Base-by-base conservation (phyloP, 176 grass and related monocot species). In the Thalia dealbata region DNA sequence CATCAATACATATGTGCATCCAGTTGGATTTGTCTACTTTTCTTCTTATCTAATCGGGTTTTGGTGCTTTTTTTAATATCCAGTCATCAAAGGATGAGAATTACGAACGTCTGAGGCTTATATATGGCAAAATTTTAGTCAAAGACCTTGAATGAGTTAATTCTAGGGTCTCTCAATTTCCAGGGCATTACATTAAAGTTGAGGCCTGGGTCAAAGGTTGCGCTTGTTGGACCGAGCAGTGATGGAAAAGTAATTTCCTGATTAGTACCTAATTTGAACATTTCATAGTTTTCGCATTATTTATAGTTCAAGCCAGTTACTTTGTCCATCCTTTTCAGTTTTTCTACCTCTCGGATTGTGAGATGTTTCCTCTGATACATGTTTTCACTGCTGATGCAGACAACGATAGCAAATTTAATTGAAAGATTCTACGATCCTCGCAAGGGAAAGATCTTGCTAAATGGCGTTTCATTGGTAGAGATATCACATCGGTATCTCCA, bases 331-430 rank as follows among this genome's bases (percentile, higher is more conserved):
- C 10, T 71, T 70, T 29, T 25, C 12, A 21, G 2, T 21, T 30
- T 29, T 70, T 38, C n/a, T 61, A 15, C 21, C 16, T 46, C n/a
- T 2, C 30, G 10, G 26, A 19, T 35, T 58, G 21, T 73, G 26
- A 10, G 24, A 56, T 11, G 30, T 65, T 18, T n/a, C 32, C 44
- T 27, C n/a, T 75, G 10, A 75, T 48, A 32, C 30, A 59, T 45
- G 48, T 74, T n/a, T 78, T 21, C 65, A 70, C 80, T 22, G 38
- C 59, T 80, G 16, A 8, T 91, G 73, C 87, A 97, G 95, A 97
- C 90, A 8, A 97, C 95, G 5, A 92, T 97, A 88, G 95, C 95
- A 75, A 97, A 97, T 92, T 82, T 97, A 80, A 97, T 97, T 66
- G 89, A 92, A 82, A 75, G 95, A 50, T 97, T 97, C 78, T 97